Conservation (phyloP, 257 asterid species). For the Solanum chaucha region DNA sequence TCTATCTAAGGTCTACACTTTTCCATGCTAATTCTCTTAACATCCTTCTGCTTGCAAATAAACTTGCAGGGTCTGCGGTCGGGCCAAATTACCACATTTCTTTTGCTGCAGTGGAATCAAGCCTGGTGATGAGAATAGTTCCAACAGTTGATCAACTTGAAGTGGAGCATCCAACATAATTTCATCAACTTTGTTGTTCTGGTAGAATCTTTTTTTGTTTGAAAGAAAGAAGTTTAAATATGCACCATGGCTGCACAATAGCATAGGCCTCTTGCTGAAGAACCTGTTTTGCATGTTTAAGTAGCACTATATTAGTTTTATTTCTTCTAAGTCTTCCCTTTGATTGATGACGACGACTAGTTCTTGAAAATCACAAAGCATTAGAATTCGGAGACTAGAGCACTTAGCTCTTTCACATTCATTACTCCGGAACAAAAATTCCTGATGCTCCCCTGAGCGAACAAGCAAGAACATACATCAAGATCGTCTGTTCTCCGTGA, state of each 20-base stretch:
- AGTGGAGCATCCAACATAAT: neutral
- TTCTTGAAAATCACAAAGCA: neutral
- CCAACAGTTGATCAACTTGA: neutral
- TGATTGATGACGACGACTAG: neutral
- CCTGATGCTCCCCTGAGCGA: neutral
- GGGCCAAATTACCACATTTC: constrained; percentile 87
- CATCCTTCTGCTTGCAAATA: neutral
- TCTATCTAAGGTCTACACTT: neutral
- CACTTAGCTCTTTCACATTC: neutral
- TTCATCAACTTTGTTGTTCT: neutral
- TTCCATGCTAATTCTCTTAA: neutral
- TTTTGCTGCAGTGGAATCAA: constrained; percentile 84
- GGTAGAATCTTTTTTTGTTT: neutral
- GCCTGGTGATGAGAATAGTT: constrained; percentile 20
- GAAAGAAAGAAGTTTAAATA: neutral
- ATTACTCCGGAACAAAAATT: neutral
- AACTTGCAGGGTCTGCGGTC: constrained; percentile 76
- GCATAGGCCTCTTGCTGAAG: neutral
- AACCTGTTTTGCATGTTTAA: neutral
- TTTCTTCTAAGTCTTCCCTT: neutral
- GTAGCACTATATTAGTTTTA: neutral
- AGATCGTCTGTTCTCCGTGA: neutral
- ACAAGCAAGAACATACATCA: neutral
- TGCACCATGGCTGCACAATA: neutral
- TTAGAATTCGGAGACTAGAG: neutral